Conservation (phyloP, 2,329 filamentous ascomycete species). For the Calonectria ilicicola region DNA sequence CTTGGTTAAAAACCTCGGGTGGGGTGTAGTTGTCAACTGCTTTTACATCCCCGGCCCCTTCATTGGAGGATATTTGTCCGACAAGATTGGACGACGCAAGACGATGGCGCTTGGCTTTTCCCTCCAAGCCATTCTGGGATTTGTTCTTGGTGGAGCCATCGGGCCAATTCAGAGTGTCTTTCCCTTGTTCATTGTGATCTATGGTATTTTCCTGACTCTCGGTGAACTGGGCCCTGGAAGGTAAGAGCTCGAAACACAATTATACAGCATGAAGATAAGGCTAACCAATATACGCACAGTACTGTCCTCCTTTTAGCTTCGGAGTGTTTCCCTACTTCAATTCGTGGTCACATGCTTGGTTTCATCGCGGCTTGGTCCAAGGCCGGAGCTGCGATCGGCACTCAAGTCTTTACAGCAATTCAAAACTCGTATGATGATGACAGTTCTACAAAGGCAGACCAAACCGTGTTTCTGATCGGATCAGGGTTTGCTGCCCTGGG, state of each 20-base stretch:
- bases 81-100: conserved; percentile 61
- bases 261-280: too few species aligned
- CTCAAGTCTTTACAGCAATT: conserved; percentile 63
- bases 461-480: conserved; percentile 63
- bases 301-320: conserved; percentile 55
- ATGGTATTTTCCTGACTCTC: conserved; percentile 61
- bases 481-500: conserved; percentile 61
- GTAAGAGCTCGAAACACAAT: conserved; percentile 26
- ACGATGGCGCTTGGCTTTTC: conserved; percentile 64
- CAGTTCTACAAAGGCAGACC: conserved; percentile 55
- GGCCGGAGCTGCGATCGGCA: conserved; percentile 62
- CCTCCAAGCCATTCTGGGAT: conserved; percentile 58
- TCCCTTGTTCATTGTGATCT: conserved; percentile 63
- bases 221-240: conserved; percentile 65
- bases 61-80: conserved; percentile 60
- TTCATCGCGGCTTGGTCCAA: conserved; percentile 61
- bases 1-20: conserved; percentile 57
- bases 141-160: conserved; percentile 62
- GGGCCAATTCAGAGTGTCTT: conserved; percentile 58
- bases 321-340: conserved; percentile 62
- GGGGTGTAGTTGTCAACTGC: conserved; percentile 61
- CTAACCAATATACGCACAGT: conserved; percentile 29
- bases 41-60: conserved; percentile 63
- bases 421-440: conserved; percentile 55
- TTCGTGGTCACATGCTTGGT: conserved; percentile 62